Base-by-base conservation (phyloP, 768 basidiomycete genomes). In the Lyophyllum decastes region DNA sequence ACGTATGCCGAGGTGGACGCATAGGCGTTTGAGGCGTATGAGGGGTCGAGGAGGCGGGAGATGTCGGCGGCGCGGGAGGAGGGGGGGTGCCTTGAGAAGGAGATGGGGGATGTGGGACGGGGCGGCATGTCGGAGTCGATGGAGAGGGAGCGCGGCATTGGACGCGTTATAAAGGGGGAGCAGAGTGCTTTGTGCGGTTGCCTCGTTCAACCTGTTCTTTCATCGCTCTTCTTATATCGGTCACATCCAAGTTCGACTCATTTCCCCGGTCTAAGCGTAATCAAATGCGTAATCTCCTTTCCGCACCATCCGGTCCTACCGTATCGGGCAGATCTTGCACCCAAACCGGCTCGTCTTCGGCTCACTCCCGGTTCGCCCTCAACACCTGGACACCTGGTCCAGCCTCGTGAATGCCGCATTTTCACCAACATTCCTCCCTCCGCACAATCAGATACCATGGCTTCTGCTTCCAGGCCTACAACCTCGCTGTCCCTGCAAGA, bases 41-140 rank as follows among this genome's bases (percentile, higher is more conserved):
- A 73, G 4, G 86, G 86, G 75, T 87, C 86, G 63, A 87, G 84
- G 50, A 87, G 78, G 47, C 86, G 83, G 2, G 82, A 78, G 62
- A 87, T 77, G 72, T 87, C 85, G 4, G 79, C 73, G 9, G 73
- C 77, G 54, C 76, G 74, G 54, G 38, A 52, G 21, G 59, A 48
- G 47, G 25, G 51, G 61, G 40, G 16, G n/a, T 41, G 40, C n/a
- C 40, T n/a, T n/a, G 49, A 34, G 51, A 57, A 54, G 48, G 60
- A 52, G 27, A 45, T 51, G 49, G 54, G 63, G 12, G 61, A 61
- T 40, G 46, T 58, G 26, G 59, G 51, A 25, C 61, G 57, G 51
- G 52, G 61, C 21, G 44, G 52, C 57, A 64, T 61, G 19, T 38
- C 40, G 44, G 46, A 35, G 44, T 26, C 34, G 47, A 52, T 44